phyloP scores from a whole-genome alignment of 441 rosid genomes.

The Biscutella laevigata region DNA sequence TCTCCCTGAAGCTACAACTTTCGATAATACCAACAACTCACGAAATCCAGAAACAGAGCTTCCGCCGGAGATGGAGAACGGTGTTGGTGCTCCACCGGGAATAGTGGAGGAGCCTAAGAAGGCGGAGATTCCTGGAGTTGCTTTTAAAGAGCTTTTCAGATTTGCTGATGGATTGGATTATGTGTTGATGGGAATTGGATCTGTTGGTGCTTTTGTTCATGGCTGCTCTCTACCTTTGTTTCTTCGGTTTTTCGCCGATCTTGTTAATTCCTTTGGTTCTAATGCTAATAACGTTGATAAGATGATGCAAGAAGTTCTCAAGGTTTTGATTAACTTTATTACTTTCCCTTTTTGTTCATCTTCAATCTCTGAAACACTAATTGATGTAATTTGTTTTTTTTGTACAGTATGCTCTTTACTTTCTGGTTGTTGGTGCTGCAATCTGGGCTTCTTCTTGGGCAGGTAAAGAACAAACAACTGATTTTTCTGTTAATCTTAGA shows the following conservation, averaged over 20 bases:
- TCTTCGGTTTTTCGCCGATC: constrained; percentile 96
- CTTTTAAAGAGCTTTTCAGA: constrained; percentile 81
- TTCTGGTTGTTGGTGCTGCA: constrained; percentile 96
- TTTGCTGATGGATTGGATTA: constrained; percentile 94
- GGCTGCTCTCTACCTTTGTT: constrained; percentile 92
- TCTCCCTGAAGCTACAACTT: constrained; percentile 35
- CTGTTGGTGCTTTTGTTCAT: constrained; percentile 87
- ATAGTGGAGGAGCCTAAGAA: constrained; percentile 27
- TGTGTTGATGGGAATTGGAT: constrained; percentile 91
- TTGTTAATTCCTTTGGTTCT: constrained; percentile 96
- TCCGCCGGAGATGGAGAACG: constrained; percentile 47
- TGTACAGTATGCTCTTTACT: constrained; percentile 89
- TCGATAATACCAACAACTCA: constrained; percentile 24
- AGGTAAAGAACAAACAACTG: constrained; percentile 38
- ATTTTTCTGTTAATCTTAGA: neutral
- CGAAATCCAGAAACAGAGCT: constrained; percentile 20
- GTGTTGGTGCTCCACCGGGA: constrained; percentile 19
- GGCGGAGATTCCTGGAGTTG: constrained; percentile 46
- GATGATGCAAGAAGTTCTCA: constrained; percentile 95
- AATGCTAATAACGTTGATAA: constrained; percentile 79
- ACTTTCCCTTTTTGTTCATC: neutral
- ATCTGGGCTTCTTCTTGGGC: constrained; percentile 99
- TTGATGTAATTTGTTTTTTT: neutral
- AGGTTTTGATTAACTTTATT: constrained; percentile 40
- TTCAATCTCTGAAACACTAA: neutral